A percentile compares a stretch with the other conserved stretches of the same genome.
These are phyloP conservation scores for Penicillium sp. DNA, from an alignment of 2,329 filamentous ascomycete species.

Conservation along the genomic window DNA sequence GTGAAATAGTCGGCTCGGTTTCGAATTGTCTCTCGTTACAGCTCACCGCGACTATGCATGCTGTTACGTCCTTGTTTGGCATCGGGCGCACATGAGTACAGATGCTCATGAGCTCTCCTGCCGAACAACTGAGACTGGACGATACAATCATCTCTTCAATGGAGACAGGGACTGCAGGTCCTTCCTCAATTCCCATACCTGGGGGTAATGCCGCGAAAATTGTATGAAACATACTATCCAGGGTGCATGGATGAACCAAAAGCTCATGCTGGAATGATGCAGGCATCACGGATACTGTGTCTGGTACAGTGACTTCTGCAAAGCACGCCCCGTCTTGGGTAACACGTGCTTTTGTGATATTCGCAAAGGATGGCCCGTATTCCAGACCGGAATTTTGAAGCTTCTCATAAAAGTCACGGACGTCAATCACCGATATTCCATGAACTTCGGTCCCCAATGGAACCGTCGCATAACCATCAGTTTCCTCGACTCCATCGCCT, in stretches of 20 bases:
- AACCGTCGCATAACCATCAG: background rate
- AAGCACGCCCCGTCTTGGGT: constrained; percentile 12
- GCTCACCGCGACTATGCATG: constrained; percentile 16
- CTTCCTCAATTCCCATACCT: constrained; percentile 10
- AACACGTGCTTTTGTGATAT: constrained; percentile 18
- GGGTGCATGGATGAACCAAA: constrained; percentile 33
- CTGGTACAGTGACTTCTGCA: constrained; percentile 26
- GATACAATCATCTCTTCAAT: constrained; percentile 25
- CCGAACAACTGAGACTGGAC: background rate
- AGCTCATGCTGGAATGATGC: constrained; percentile 26
- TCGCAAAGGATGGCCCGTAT: constrained; percentile 33
- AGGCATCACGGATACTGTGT: constrained; percentile 31
- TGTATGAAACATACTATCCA: constrained; percentile 36
- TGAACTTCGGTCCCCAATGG: background rate
- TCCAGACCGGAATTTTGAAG: constrained; percentile 27
- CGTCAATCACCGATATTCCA: constrained; percentile 19
- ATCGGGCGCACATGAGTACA: constrained; percentile 11
- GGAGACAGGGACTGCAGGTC: constrained; percentile 23
- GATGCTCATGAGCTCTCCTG: constrained; percentile 14
- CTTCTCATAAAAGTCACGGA: constrained; percentile 26
- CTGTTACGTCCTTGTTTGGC: constrained; percentile 6
- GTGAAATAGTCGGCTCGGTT: constrained; percentile 10
- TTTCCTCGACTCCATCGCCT: background rate
- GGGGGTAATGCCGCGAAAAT: constrained; percentile 22
- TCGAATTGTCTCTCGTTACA: background rate